phyloP scores from a whole-genome alignment of 306 rosid species.

The Vigna unguiculata region DNA sequence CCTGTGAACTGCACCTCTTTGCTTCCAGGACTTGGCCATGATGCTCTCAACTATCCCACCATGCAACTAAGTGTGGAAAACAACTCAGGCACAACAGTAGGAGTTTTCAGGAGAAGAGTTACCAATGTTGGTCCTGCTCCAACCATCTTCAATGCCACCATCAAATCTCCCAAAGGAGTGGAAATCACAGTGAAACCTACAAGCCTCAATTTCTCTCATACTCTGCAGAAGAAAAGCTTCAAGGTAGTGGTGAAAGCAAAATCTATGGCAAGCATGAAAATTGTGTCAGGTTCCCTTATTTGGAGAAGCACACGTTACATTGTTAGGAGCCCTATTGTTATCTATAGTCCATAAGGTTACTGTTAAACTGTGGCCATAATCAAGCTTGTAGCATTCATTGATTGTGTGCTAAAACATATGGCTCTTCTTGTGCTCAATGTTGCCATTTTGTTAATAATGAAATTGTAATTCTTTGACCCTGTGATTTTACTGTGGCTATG shows the following conservation, averaged over 20 bases:
- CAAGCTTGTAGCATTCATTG: not conserved
- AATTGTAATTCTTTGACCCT: not conserved
- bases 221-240: conserved; percentile 64
- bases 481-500: not conserved
- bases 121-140: conserved; percentile 78
- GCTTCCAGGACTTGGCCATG: conserved; percentile 73
- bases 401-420: not conserved
- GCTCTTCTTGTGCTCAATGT: conserved; percentile 23
- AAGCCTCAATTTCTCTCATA: conserved; percentile 56
- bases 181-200: conserved; percentile 63
- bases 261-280: conserved; percentile 45
- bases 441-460: not conserved
- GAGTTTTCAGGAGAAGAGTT: conserved; percentile 66
- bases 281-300: conserved; percentile 66
- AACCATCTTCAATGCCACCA: conserved; percentile 63
- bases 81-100: conserved; percentile 42
- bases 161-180: conserved; percentile 69
- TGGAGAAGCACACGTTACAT: conserved; percentile 65
- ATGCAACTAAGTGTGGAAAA: conserved; percentile 63
- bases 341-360: conserved; percentile 53
- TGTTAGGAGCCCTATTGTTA: conserved; percentile 79
- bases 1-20: conserved; percentile 70
- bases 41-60: conserved; percentile 82
- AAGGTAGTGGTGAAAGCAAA: conserved; percentile 77
- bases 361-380: not conserved